Conservation (phyloP, 176 grass and related monocot genomes). For the Elymus sibiricus region DNA sequence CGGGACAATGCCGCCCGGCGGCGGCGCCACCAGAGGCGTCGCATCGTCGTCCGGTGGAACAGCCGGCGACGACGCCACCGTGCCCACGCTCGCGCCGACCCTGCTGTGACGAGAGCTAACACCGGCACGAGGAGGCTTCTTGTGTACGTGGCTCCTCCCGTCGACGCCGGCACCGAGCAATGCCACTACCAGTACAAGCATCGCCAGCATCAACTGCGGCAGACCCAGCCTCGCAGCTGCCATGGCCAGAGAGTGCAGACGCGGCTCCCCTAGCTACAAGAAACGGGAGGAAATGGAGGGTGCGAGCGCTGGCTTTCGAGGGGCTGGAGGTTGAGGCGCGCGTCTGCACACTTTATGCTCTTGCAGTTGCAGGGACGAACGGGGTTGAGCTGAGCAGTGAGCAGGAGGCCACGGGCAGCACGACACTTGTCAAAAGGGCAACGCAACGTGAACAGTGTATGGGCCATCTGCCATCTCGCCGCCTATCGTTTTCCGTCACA, state of each 20-base stretch:
- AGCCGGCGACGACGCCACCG: constrained; percentile 29
- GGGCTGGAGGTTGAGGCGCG: constrained; percentile 19
- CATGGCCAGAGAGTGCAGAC: constrained; percentile 6
- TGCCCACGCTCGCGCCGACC: not conserved
- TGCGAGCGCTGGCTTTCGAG: not conserved
- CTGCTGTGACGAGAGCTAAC: not conserved
- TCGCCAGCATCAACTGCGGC: constrained; percentile 1
- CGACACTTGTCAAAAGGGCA: constrained; percentile 22
- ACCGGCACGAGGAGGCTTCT: constrained; percentile 32
- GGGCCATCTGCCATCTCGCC: constrained; percentile 5
- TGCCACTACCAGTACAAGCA: constrained; percentile 7
- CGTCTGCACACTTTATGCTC: constrained; percentile 26
- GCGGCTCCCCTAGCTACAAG: not conserved
- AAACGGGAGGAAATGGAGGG: constrained; percentile 8
- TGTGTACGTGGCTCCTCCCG: constrained; percentile 68
- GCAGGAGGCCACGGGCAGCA: constrained; percentile 1
- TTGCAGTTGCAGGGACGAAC: constrained; percentile 3
- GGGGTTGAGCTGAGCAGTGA: not conserved
- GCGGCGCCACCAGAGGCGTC: not conserved
- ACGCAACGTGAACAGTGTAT: not conserved
- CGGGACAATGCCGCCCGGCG: constrained; percentile 25
- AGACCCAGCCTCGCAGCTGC: not conserved
- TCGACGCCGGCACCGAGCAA: constrained; percentile 23
- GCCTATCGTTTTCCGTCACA: constrained; percentile 39
- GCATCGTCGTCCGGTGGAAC: constrained; percentile 14